Evolutionary conservation across 176 grass and related monocot species (phyloP).

Genomic region (Hyparrhenia diplandra): DNA sequence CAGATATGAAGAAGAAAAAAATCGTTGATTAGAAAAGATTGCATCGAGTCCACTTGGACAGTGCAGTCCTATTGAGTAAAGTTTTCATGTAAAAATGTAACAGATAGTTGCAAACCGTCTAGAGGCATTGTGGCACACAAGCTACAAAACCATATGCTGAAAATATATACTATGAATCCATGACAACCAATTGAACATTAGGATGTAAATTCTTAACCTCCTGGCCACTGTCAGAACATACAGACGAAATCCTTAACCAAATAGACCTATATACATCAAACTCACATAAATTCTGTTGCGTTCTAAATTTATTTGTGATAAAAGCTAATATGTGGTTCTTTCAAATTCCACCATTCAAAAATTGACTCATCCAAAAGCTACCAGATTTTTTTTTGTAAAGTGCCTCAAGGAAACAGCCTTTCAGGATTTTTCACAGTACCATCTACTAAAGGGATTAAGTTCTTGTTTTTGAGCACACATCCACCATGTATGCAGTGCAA

Average conservation of each 20-base stretch:
- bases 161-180: background rate
- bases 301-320: background rate
- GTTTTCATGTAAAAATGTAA: background rate
- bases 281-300: background rate
- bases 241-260: background rate
- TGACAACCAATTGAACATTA: background rate
- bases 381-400: background rate
- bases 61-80: background rate
- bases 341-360: background rate
- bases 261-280: background rate
- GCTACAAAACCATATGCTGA: background rate
- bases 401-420: background rate
- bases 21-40: background rate
- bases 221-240: background rate
- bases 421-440: background rate
- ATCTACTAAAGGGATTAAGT: background rate
- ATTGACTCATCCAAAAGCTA: background rate
- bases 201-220: background rate
- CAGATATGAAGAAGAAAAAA: background rate
- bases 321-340: background rate
- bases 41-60: background rate
- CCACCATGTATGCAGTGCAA: background rate
- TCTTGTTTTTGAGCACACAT: background rate
- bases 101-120: background rate
- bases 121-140: background rate